These are phyloP conservation scores for Fusarium praegraminearum DNA, from an alignment of 2,329 filamentous ascomycete genomes.

Conservation along the genomic window DNA sequence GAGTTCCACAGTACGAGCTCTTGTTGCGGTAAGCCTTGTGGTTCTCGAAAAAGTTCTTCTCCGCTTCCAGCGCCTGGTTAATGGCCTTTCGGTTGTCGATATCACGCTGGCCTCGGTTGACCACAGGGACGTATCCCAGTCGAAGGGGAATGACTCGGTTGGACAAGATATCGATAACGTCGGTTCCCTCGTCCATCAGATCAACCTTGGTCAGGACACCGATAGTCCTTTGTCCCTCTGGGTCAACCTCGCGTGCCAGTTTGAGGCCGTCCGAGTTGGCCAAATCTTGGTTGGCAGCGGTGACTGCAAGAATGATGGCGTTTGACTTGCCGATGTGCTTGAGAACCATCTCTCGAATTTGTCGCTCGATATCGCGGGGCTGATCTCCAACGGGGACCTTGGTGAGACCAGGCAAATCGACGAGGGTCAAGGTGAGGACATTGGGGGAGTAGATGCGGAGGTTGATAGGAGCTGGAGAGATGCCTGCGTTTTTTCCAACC, in stretches of 20 bases:
- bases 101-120: conserved; percentile 97
- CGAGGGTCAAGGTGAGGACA: conserved; percentile 94
- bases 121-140: conserved; percentile 95
- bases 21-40: conserved; percentile 99
- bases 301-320: conserved; percentile 96
- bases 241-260: conserved; percentile 94
- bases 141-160: conserved; percentile 96
- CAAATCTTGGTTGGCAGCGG: conserved; percentile 95
- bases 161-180: conserved; percentile 97
- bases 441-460: conserved; percentile 98
- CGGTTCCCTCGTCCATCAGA: conserved; percentile 98
- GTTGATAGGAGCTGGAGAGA: conserved; percentile 97
- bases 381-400: conserved; percentile 98
- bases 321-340: conserved; percentile 99
- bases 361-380: conserved; percentile 93
- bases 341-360: conserved; percentile 97
- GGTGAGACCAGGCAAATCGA: conserved; percentile 95
- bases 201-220: conserved; percentile 99
- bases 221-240: conserved; percentile 96
- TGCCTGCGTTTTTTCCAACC: conserved; percentile 95
- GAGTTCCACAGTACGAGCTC: conserved; percentile 97
- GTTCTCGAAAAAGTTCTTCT: conserved; percentile 97
- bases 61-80: conserved; percentile 87
- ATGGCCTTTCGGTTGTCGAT: conserved; percentile 99
- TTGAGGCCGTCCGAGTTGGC: conserved; percentile 98